A percentile compares a stretch with the other conserved stretches of the same genome.
Evolutionary conservation across 2,329 filamentous ascomycete genomes (phyloP).

Genomic region (Moelleriella libera): DNA sequence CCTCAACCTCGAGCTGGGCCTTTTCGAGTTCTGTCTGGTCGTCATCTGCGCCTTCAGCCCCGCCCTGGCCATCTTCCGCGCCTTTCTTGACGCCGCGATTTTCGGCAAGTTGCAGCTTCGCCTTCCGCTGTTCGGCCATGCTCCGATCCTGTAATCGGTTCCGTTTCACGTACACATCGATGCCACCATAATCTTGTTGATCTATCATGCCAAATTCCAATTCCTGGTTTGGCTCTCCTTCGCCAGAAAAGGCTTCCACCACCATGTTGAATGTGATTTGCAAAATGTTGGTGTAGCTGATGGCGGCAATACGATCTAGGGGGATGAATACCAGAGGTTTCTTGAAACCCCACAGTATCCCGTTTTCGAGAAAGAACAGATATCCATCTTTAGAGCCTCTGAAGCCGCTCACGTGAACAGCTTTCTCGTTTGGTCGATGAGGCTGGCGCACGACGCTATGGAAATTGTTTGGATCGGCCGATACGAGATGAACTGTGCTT

Average conservation of each 20-base stretch:
- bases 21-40: conserved; percentile 32
- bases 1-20: conserved; percentile 35
- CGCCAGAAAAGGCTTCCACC: conserved; percentile 40
- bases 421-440: conserved; percentile 45
- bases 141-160: conserved; percentile 51
- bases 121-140: conserved; percentile 54
- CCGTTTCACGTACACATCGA: conserved; percentile 48
- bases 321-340: conserved; percentile 54
- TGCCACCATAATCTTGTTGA: conserved; percentile 51
- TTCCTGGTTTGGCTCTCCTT: conserved; percentile 38
- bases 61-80: conserved; percentile 23
- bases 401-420: conserved; percentile 52
- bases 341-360: conserved; percentile 58
- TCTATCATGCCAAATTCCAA: conserved; percentile 57
- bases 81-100: conserved; percentile 36
- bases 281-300: conserved; percentile 55
- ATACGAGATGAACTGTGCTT: conserved; percentile 32
- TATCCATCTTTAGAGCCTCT: conserved; percentile 55
- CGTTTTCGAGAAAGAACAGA: conserved; percentile 51
- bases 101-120: conserved; percentile 47
- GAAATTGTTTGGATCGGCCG: conserved; percentile 41
- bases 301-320: conserved; percentile 42
- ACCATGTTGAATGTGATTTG: conserved; percentile 57
- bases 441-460: conserved; percentile 40
- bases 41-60: conserved; percentile 14